Evolutionary conservation across 1,284 basidiomycete species (phyloP).

Genomic region (Stereum hirsutum): DNA sequence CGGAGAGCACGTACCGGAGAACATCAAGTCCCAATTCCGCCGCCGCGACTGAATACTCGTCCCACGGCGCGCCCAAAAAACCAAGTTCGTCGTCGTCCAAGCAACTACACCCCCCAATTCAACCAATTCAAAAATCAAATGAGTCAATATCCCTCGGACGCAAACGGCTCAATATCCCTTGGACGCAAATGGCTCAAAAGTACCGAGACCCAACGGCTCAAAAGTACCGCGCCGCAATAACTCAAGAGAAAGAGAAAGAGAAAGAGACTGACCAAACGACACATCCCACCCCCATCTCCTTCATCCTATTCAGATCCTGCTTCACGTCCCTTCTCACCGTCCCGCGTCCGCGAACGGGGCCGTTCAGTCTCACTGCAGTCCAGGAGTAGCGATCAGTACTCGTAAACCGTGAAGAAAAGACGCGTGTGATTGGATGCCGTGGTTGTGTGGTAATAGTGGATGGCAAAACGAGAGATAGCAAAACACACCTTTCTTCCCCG

Average conservation of each 20-base stretch:
- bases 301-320: constrained; percentile 74
- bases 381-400: background rate
- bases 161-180: too few species aligned
- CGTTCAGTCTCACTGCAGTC: constrained; percentile 65
- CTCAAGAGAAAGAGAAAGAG: background rate
- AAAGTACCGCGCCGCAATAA: background rate
- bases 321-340: constrained; percentile 81
- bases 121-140: constrained; percentile 2
- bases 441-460: too few species aligned
- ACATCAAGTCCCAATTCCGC: constrained; percentile 67
- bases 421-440: too few species aligned
- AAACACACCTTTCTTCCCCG: constrained; percentile 80
- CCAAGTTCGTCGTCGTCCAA: constrained; percentile 82
- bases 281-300: constrained; percentile 67
- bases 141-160: background rate
- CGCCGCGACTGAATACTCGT: constrained; percentile 62
- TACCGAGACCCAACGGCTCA: background rate
- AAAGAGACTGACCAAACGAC: constrained; percentile 62
- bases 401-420: background rate
- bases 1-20: constrained; percentile 34
- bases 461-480: too few species aligned
- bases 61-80: constrained; percentile 80
- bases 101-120: constrained; percentile 65
- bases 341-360: constrained; percentile 73
- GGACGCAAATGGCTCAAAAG: constrained; percentile 2